Percentiles rank a stretch among this genome's conserved stretches.
These are phyloP conservation scores for Cokeromyces recurvatus DNA, from an alignment of 371 early-diverging fungal species.

Conservation along the genomic window DNA sequence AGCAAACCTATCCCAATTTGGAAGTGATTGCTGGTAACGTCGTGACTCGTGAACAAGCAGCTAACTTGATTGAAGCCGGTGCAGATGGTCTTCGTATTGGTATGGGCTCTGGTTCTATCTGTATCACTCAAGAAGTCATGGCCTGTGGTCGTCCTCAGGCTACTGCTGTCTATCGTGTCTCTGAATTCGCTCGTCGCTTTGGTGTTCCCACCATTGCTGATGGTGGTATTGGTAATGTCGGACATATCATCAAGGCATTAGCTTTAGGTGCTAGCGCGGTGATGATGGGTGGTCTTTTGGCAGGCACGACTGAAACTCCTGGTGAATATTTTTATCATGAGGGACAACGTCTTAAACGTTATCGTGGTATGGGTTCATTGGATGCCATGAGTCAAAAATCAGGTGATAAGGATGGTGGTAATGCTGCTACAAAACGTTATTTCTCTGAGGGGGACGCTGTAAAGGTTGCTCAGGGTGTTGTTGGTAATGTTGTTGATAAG, in stretches of 20 bases:
- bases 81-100: constrained; percentile 95
- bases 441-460: constrained; percentile 91
- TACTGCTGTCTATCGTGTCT: constrained; percentile 92
- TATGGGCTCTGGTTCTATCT: constrained; percentile 97
- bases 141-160: constrained; percentile 97
- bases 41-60: constrained; percentile 93
- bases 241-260: constrained; percentile 95
- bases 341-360: constrained; percentile 94
- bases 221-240: constrained; percentile 94
- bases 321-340: constrained; percentile 98
- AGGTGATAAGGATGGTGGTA: constrained; percentile 55
- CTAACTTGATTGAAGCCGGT: constrained; percentile 87
- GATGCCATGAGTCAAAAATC: constrained; percentile 90
- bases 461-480: constrained; percentile 97
- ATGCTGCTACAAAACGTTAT: constrained; percentile 88
- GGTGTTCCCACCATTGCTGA: constrained; percentile 97
- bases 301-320: constrained; percentile 95
- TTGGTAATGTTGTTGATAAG: constrained; percentile 94
- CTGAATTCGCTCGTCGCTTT: constrained; percentile 85
- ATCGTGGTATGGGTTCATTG: constrained; percentile 97
- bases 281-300: constrained; percentile 97
- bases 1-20: constrained; percentile 67
- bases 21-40: constrained; percentile 97
- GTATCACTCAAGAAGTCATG: constrained; percentile 98
- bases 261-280: constrained; percentile 93